Base-by-base conservation (phyloP, 495 filamentous ascomycete species). In the Recurvomyces mirabilis region DNA sequence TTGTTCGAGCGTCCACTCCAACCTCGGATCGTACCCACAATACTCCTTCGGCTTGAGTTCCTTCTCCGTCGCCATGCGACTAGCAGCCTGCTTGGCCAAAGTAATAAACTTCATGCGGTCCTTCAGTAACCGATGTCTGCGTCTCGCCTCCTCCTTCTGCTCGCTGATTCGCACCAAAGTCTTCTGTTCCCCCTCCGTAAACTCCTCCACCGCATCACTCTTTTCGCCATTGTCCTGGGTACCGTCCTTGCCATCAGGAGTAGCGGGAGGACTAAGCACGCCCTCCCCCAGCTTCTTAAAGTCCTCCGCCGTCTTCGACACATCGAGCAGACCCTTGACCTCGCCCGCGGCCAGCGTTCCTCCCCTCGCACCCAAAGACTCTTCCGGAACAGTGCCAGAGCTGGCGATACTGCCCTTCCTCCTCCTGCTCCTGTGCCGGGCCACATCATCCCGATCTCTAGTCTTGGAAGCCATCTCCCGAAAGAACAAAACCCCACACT, bases 1-100 rank as follows among this genome's bases (percentile, higher is more conserved):
- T 53, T 81, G 70, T 31, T 68, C 65, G 43, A 80, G 75, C 12
- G 69, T 70, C 73, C 78, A 77, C 1, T 72, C 60, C 2, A 82
- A 61, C 20, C 78, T 63, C 13, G 67, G 57, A 55, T 82, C 78
- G 48, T 76, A 82, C 15, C 80, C 79, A 51, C 80, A 84, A 38
- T 79, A 70, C 44, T 75, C 71, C 54, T 81, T 81, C 3, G 44
- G 38, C 38, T 67, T 65, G 2, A 62, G 45, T n/a, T 57, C 62
- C 29, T 58, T 53, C 22, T 55, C 43, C 24, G 56, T 59, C 5
- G 62, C 60, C 4, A 39, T 26, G 21, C 50, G 36, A 3, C 35
- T 38, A 15, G 60, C 61, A 25, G 59, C 59, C 17, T 64, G 58
- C 14, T 57, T 51, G 12, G 38, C 49, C 46, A 63, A 32, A 11